A percentile compares a stretch with the other conserved stretches of the same genome.
Evolutionary conservation across 768 basidiomycete genomes (phyloP).

Genomic region (Obba rivulosa): DNA sequence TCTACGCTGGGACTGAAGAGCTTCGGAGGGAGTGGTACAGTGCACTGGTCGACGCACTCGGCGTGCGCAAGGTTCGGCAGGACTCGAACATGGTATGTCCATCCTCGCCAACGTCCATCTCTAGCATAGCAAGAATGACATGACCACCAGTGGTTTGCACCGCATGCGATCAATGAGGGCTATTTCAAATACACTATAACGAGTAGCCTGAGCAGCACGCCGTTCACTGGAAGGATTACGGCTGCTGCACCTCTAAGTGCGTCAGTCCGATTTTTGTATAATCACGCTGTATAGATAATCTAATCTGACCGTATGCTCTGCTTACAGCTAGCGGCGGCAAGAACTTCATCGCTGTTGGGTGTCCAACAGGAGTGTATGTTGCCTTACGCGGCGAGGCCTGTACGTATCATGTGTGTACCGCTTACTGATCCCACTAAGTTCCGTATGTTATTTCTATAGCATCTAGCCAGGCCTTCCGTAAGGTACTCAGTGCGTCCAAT

Average conservation of each 20-base stretch:
- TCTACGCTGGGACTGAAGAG: conserved; percentile 57
- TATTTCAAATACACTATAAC: conserved; percentile 44
- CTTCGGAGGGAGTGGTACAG: conserved; percentile 59
- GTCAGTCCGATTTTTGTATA: conserved; percentile 14
- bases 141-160: conserved; percentile 66
- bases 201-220: neutral
- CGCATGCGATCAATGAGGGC: conserved; percentile 50
- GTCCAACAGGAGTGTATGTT: conserved; percentile 65
- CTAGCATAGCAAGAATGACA: too few species aligned
- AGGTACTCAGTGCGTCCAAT: conserved; percentile 45
- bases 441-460: neutral
- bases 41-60: conserved; percentile 56
- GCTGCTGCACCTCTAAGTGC: conserved; percentile 62
- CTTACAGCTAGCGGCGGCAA: conserved; percentile 45
- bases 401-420: conserved; percentile 24
- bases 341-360: conserved; percentile 60
- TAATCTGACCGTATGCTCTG: conserved; percentile 4
- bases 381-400: conserved; percentile 50
- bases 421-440: conserved; percentile 1
- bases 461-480: conserved; percentile 44
- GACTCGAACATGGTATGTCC: conserved; percentile 67
- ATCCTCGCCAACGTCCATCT: neutral
- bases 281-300: too few species aligned
- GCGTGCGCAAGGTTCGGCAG: conserved; percentile 54
- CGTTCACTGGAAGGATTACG: conserved; percentile 52